Base-by-base conservation (phyloP, 2,329 filamentous ascomycete genomes). In the Nothophaeocryptopus gaeumannii region DNA sequence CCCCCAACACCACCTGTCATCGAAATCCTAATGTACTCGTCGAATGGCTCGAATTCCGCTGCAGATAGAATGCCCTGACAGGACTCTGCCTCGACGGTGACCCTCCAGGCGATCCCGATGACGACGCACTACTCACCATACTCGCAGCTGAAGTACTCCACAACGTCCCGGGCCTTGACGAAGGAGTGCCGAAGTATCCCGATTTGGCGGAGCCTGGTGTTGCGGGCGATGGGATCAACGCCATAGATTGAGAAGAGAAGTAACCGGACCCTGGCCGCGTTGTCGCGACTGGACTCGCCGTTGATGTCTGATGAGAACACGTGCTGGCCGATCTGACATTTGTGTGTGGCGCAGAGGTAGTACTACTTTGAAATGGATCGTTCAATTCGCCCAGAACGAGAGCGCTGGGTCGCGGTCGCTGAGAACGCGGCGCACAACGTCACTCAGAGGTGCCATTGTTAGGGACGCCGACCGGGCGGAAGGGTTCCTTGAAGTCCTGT, bases 51-150 rank as follows among this genome's bases (percentile, higher is more conserved):
- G 38, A 38, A 5, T 39, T 48, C 38, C 45, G 35, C 15, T 48
- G 45, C 31, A 48, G n/a, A 26, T 48, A 48, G 13, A 48, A 48
- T 0, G 45, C 45, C 26, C 45, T 14, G n/a, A 48, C 42, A 48
- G 15, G 45, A n/a, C 26, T 31, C 20, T 35, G 32, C 30, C 30
- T 33, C 35, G 29, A 38, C 1, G 43, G 45, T 15, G 45, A 48
- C 13, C 45, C 38, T 5, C 45, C 39, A 14, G 45, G 45, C 30
- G 37, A 41, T 31, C 39, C 44, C 12, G 16, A 35, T n/a, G 38
- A 35, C 32, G n/a, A 43, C 4, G 14, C 31, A 15, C 31, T 14
- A 9, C 39, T 32, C 13, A 14, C 14, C 13, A 11, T 43, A 26
- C 20, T 26, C 20, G 20, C 20, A 26, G 20, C 20, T 12, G 40